Evolutionary conservation across 139 green algal genomes (phyloP).

Genomic region (Coelastrella sp.): DNA sequence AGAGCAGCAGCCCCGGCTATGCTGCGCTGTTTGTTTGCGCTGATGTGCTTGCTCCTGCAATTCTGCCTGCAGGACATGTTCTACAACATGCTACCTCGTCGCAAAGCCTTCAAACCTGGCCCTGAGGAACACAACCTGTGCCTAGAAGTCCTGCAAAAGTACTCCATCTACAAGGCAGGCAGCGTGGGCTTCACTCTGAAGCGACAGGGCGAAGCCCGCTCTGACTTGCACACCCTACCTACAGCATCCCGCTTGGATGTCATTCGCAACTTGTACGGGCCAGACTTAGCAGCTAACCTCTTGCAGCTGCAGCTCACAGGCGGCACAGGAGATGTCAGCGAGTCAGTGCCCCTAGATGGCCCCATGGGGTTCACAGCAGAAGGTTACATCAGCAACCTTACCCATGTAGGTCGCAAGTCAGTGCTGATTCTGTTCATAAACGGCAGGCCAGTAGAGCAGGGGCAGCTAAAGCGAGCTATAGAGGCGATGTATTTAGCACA

Average conservation of each 20-base stretch:
- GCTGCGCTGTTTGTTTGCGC: background rate
- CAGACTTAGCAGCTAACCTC: slow-evolving; percentile 77
- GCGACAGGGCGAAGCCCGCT: slow-evolving; percentile 79
- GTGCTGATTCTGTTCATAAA: slow-evolving; percentile 97
- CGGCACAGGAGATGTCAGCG: slow-evolving; percentile 16
- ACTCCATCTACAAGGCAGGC: slow-evolving; percentile 32
- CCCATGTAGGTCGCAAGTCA: slow-evolving; percentile 20
- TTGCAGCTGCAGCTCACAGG: slow-evolving; percentile 62
- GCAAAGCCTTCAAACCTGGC: slow-evolving; percentile 62
- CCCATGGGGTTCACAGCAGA: slow-evolving; percentile 14
- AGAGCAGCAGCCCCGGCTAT: no score
- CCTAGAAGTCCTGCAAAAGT: slow-evolving; percentile 84
- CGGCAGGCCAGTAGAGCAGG: slow-evolving; percentile 89
- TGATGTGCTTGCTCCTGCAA: background rate
- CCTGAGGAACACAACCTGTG: slow-evolving; percentile 91
- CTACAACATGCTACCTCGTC: slow-evolving; percentile 90
- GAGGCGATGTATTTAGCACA: slow-evolving; percentile 82
- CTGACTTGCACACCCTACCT: slow-evolving; percentile 83
- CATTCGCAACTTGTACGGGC: slow-evolving; percentile 88
- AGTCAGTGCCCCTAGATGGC: background rate
- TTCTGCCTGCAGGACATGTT: slow-evolving; percentile 86
- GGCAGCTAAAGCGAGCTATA: slow-evolving; percentile 81
- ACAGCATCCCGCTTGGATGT: slow-evolving; percentile 67
- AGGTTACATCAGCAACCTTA: slow-evolving; percentile 47
- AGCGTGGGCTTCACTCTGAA: slow-evolving; percentile 66